Conservation (phyloP, 148 eudicot genomes). For the Rhododendron molle region DNA sequence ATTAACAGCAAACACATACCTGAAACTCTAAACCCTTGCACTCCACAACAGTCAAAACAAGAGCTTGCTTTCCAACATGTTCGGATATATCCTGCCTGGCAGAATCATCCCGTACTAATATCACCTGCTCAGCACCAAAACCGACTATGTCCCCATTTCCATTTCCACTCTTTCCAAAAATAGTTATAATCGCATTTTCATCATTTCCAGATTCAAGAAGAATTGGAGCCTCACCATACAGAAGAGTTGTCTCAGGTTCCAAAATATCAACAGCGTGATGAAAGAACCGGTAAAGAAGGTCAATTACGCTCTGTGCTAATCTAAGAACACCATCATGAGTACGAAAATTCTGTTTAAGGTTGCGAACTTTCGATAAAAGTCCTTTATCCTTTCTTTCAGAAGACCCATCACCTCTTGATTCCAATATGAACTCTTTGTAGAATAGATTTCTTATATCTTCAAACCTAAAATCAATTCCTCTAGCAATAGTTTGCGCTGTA, state of each 20-base stretch:
- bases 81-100: slow-evolving; percentile 35
- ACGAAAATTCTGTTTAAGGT: slow-evolving; percentile 52
- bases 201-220: slow-evolving; percentile 53
- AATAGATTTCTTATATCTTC: slow-evolving; percentile 61
- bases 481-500: slow-evolving; percentile 81
- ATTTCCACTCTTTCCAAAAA: slow-evolving; percentile 47
- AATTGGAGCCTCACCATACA: slow-evolving; percentile 60
- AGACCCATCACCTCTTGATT: slow-evolving; percentile 15
- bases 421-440: slow-evolving; percentile 48
- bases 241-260: slow-evolving; percentile 49
- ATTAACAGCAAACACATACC: slow-evolving; percentile 23
- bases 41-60: slow-evolving; percentile 64
- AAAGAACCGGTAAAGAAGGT: slow-evolving; percentile 48
- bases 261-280: slow-evolving; percentile 44
- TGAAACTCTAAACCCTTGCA: slow-evolving; percentile 83
- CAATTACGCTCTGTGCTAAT: slow-evolving; percentile 53
- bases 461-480: slow-evolving; percentile 76
- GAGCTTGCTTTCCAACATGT: slow-evolving; percentile 51
- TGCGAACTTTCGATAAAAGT: slow-evolving; percentile 32
- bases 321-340: slow-evolving; percentile 69
- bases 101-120: slow-evolving; percentile 57
- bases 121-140: slow-evolving; percentile 77
- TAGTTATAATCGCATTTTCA: slow-evolving; percentile 55
- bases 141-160: slow-evolving; percentile 44
- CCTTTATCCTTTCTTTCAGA: slow-evolving; percentile 39